Evolutionary conservation across 805 yeast genomes (phyloP), one percentile per base, ranked within the genome.

Genomic region (Spathaspora gorwiae): DNA sequence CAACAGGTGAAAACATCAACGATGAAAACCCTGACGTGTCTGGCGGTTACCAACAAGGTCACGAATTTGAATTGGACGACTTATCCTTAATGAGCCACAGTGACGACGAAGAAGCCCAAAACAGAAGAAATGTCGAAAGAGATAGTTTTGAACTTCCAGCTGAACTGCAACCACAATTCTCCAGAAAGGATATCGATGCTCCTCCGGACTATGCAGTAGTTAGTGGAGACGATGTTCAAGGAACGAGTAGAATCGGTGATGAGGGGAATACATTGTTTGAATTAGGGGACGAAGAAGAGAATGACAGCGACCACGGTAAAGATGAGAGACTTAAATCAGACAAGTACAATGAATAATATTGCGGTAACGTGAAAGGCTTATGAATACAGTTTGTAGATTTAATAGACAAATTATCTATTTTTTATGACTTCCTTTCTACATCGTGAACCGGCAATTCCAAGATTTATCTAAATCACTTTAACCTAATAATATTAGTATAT

Each of bases 11-110:
- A 50, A 37, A 34, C 5, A 35, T 46, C 9, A 15, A 39, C 29
- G 49, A 46, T 11, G 66, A 61, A 1, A 76, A 75, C 47, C 24
- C 24, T 19, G 90, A 54, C 11, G 65, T 53, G 8, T 60, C 53
- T 6, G 59, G 54, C 3, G 44, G 44, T 3, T 59, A 60, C 44
- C 65, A 62, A 14, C 49, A 45, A 35, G 81, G 79, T n/a, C 74
- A 74, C 41, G 83, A 79, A 53, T 79, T 79, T 55, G 84, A 79
- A 53, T 72, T 79, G 50, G 83, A 79, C 51, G 84, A 79, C 54
- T 62, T 79, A 45, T 72, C 80, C 33, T 70, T 79, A 53, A 59
- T 78, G 55, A 78, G 80, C 50, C 76, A 70, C 47, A 70, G 74
- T 41, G 75, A 69, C 48, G 62, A 65, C 19, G 74, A 70, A 47